Evolutionary conservation across 345 rosid species (phyloP).

Genomic region (Stellera chamaejasme): DNA sequence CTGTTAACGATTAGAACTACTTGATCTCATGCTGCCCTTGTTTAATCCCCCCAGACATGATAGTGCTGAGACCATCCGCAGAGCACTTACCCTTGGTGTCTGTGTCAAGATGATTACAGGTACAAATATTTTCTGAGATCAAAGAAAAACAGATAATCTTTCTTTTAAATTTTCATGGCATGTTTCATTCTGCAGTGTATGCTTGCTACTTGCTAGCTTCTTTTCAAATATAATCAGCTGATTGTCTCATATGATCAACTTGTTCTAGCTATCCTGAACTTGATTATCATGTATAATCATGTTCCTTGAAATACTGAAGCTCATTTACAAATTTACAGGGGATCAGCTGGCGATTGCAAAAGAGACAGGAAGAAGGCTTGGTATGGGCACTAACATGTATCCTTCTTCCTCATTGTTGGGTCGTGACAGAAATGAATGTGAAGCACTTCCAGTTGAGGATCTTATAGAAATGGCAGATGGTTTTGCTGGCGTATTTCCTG

Average conservation of each 20-base stretch:
- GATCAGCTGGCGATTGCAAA: constrained; percentile 96
- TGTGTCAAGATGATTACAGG: constrained; percentile 96
- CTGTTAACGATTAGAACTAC: background rate
- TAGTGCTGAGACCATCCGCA: constrained; percentile 85
- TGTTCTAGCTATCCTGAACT: background rate
- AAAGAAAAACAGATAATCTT: no score
- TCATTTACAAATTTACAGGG: constrained; percentile 34
- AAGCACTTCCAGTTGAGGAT: constrained; percentile 80
- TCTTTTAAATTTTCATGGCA: no score
- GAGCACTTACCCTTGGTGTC: constrained; percentile 95
- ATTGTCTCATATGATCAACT: background rate
- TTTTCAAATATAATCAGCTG: no score
- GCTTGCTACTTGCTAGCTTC: no score
- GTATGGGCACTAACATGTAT: constrained; percentile 97
- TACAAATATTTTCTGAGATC: constrained; percentile 13
- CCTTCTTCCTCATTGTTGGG: constrained; percentile 86
- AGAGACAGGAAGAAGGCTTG: constrained; percentile 96
- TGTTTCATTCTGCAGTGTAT: no score
- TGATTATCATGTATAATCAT: background rate
- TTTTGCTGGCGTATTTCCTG: constrained; percentile 97
- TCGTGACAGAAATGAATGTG: constrained; percentile 53
- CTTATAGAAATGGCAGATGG: constrained; percentile 96
- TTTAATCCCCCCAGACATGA: constrained; percentile 99
- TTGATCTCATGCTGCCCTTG: constrained; percentile 41
- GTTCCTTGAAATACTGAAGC: background rate